Base-by-base conservation (phyloP, 164 flowering plant genomes). In the Dillenia turbinata region DNA sequence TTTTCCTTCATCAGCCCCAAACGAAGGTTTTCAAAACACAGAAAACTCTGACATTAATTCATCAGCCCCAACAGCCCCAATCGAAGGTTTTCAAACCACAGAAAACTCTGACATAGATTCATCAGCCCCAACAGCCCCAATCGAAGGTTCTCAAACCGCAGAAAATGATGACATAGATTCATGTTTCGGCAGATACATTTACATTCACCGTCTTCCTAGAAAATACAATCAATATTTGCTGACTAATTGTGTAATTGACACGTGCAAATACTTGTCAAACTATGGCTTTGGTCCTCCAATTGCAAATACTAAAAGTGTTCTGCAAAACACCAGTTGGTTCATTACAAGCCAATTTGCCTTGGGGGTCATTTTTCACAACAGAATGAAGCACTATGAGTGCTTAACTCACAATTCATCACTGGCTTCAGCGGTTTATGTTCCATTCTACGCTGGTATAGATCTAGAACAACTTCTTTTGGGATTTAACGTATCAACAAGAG, bases 401-500 rank as follows among this genome's bases (percentile, higher is more conserved):
- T 52, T 79, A n/a, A 79, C 83, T 12, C 61, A 70, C 10, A 66
- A 76, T 58, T 77, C 83, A 10, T 63, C 80, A 0, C 13, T 59
- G n/a, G 80, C 83, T 1, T 66, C 80, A 0, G 83, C 75, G 0
- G 48, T 79, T 40, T 77, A 58, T 53, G 80, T 79, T 6, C 80
- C 80, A 0, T 77, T 62, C 57, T 79, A 78, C 47, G 70, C 78
- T 8, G 82, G 82, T 12, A 72, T 78, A 7, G 82, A 78, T 48
- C 56, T 71, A 12, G 62, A 75, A 6, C 66, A 67, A 3, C 61
- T 54, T 24, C 73, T 78, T 3, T 70, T 73, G 75, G 74, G 15
- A 0, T 16, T 9, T 26, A 54, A 52, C 16, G 8, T 59, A 44
- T 40, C 46, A 45, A 12, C 55, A 1, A 65, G 79, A 56, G 83